Evolutionary conservation across 768 basidiomycete species (phyloP), one percentile per base, ranked within the genome.

Genomic region (Lactarius deliciosus): DNA sequence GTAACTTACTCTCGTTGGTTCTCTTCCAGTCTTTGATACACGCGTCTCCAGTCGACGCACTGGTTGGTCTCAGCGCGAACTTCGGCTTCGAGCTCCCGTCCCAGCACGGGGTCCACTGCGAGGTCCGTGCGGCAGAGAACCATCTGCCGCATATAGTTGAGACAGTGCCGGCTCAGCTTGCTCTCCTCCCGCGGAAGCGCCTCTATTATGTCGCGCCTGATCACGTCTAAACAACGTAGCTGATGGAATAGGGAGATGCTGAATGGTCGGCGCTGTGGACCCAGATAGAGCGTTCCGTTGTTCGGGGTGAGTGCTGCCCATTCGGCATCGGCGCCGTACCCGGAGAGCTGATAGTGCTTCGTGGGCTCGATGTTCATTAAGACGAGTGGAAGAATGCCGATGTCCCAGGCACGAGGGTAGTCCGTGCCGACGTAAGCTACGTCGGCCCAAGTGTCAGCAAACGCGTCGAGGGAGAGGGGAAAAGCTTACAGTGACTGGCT

Each of bases 91-190:
- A 40, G 25, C 30, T 62, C 59, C 30, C 61, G 45, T 65, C 70
- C 56, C 45, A 36, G 50, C 34, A 69, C 47, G 11, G 73, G 43
- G 60, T 77, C 76, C 60, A 81, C 40, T 32, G 74, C 72, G 30
- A 74, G 73, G 61, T 79, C 75, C 4, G 74, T 74, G 0, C 74
- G 74, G 50, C 80, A 81, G 34, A 77, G 68, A 0, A 79, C 63
- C 74, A 76, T 76, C 73, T 81, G 77, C 4, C 76, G 71, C 20
- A 81, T 65, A 40, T 81, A 80, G 63, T 80, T 81, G 69, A 81
- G 64, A 56, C 79, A 81, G 41, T 81, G 79, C 11, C 73, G 68
- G 30, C 57, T 58, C 66, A 60, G 43, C 57, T 34, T 34, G 41
- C 43, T 34, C 57, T 34, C 47, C 38, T 59, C 32, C 28, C 3